These are phyloP conservation scores for Cyberlindnera bimundalis DNA, from an alignment of 805 yeast genomes.

Conservation along the genomic window DNA sequence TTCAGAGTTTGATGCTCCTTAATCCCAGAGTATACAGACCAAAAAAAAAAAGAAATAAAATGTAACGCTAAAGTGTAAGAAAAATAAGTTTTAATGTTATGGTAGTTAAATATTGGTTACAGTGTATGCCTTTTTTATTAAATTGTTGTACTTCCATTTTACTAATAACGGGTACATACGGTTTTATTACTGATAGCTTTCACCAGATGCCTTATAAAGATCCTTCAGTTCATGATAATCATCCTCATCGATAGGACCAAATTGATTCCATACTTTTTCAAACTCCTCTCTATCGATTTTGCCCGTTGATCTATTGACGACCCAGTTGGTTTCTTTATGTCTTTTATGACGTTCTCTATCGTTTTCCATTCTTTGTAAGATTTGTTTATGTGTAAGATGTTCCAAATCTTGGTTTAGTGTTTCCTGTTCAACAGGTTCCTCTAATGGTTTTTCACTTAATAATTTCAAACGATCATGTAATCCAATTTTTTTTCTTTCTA, in stretches of 20 bases:
- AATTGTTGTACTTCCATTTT: too few species aligned
- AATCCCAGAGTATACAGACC: too few species aligned
- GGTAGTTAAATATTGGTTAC: too few species aligned
- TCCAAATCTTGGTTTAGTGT: conserved; percentile 57
- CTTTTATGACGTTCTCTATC: conserved; percentile 90
- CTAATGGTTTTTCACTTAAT: conserved; percentile 4
- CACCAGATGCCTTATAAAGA: conserved; percentile 49
- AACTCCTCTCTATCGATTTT: conserved; percentile 45
- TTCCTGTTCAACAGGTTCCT: conserved; percentile 1
- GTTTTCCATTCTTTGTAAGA: conserved; percentile 79
- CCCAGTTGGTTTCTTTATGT: conserved; percentile 79
- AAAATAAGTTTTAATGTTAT: too few species aligned
- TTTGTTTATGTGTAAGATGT: conserved; percentile 43
- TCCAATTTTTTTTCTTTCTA: conserved; percentile 17
- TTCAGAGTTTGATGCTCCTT: conserved; percentile 24
- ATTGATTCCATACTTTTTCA: conserved; percentile 40
- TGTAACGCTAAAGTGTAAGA: too few species aligned
- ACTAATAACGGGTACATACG: too few species aligned
- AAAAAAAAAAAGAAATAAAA: too few species aligned
- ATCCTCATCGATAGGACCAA: conserved; percentile 36
- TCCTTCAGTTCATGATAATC: conserved; percentile 53
- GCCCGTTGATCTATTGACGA: conserved; percentile 47
- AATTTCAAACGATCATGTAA: conserved; percentile 14
- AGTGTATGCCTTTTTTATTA: too few species aligned
- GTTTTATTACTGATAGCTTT: conserved; percentile 43